Percentiles rank a stretch among this genome's conserved stretches.
Conservation (phyloP, 805 yeast genomes). For the Saccharomycopsis oosterbeekiorum region DNA sequence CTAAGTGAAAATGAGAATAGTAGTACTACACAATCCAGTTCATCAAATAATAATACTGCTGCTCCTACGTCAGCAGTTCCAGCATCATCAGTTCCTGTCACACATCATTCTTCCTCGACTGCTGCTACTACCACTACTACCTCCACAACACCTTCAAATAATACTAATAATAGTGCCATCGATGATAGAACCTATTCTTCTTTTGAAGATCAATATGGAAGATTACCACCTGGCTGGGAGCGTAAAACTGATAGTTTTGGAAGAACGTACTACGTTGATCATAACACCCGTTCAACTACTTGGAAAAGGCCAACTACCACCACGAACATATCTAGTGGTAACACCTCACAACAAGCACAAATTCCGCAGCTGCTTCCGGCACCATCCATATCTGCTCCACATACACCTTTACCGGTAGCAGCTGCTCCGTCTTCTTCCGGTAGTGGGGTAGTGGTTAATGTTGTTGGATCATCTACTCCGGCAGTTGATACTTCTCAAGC, state of each 20-base stretch:
- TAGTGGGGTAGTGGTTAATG: conserved; percentile 30
- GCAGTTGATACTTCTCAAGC: conserved; percentile 45
- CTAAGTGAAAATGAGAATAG: conserved; percentile 4
- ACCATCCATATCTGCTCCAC: conserved; percentile 39
- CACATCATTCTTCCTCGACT: conserved; percentile 15
- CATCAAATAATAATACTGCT: conserved; percentile 16
- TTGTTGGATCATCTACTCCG: conserved; percentile 28
- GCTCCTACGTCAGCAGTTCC: conserved; percentile 21
- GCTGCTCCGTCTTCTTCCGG: conserved; percentile 36
- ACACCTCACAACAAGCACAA: conserved; percentile 30
- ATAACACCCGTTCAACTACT: conserved; percentile 95
- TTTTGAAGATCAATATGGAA: conserved; percentile 93
- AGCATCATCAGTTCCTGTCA: conserved; percentile 20
- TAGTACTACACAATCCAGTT: neutral
- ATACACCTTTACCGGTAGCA: conserved; percentile 27
- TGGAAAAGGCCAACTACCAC: conserved; percentile 93
- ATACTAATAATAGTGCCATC: conserved; percentile 21
- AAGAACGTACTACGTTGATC: conserved; percentile 96
- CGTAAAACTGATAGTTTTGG: conserved; percentile 96
- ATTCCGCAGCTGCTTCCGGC: conserved; percentile 51
- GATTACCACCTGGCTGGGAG: conserved; percentile 98
- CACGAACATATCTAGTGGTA: conserved; percentile 67
- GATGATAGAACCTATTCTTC: conserved; percentile 67
- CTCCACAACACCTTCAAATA: conserved; percentile 24
- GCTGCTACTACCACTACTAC: conserved; percentile 17